Percentiles rank a stretch among this genome's conserved stretches.
phyloP scores from a whole-genome alignment of 805 yeast species.

The Saccharomycopsis lassenensis region DNA sequence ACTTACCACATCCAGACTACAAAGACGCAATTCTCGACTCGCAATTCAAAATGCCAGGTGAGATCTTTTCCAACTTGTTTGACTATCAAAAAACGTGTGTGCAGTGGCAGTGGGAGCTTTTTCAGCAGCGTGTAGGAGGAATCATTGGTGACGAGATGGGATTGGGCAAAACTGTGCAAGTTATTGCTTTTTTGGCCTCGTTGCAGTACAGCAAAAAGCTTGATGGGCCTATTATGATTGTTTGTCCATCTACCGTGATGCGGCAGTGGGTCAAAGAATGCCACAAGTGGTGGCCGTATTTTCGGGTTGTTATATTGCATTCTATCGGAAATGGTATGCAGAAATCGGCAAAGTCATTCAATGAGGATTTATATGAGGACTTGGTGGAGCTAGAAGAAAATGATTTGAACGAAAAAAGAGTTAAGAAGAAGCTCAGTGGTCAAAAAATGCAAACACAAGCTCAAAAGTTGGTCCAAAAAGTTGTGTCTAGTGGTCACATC shows the following conservation, averaged over 20 bases:
- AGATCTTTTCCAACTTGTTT: constrained; percentile 73
- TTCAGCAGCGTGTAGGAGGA: constrained; percentile 84
- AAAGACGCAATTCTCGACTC: constrained; percentile 68
- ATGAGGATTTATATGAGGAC: constrained; percentile 32
- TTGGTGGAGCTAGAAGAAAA: constrained; percentile 31
- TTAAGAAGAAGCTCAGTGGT: constrained; percentile 20
- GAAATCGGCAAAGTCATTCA: constrained; percentile 21
- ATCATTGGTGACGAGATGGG: constrained; percentile 99
- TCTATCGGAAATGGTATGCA: constrained; percentile 87
- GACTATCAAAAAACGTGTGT: constrained; percentile 95
- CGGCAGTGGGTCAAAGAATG: constrained; percentile 96
- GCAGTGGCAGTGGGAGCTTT: constrained; percentile 95
- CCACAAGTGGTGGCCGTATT: constrained; percentile 97
- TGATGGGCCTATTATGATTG: constrained; percentile 70
- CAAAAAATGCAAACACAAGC: constrained; percentile 30
- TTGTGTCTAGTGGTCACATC: constrained; percentile 50
- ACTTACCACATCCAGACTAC: constrained; percentile 62
- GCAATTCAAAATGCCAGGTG: constrained; percentile 76
- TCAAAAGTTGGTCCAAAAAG: constrained; percentile 40
- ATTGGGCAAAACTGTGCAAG: constrained; percentile 87
- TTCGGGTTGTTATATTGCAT: constrained; percentile 76
- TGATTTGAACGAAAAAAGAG: constrained; percentile 32
- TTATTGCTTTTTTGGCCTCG: constrained; percentile 84
- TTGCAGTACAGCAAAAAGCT: constrained; percentile 71
- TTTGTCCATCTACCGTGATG: constrained; percentile 94